Conservation (phyloP, 768 basidiomycete species). For the Cubamyces sp. region DNA sequence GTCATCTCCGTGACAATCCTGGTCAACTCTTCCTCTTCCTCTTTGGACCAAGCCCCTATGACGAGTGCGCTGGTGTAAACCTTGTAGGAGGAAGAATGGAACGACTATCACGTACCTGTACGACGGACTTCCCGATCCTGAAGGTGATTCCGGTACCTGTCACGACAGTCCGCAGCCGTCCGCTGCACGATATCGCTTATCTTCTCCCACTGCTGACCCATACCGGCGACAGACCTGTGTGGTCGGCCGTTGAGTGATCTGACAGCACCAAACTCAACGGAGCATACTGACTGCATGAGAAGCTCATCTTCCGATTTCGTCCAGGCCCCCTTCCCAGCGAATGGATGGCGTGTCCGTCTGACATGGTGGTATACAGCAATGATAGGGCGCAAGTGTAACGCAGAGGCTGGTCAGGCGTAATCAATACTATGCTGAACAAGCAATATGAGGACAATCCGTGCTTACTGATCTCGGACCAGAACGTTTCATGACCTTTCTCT, state of each 20-base stretch:
- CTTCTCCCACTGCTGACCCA: constrained; percentile 84
- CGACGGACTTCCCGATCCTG: constrained; percentile 65
- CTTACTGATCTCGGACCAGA: constrained; percentile 84
- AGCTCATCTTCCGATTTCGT: constrained; percentile 61
- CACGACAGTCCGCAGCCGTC: constrained; percentile 80
- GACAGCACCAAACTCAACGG: not conserved
- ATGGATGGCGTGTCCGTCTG: constrained; percentile 68
- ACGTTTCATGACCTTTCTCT: constrained; percentile 63
- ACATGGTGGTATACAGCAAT: constrained; percentile 86
- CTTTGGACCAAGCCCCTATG: constrained; percentile 72
- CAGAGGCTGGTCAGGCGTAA: constrained; percentile 51
- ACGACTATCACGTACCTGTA: constrained; percentile 45
- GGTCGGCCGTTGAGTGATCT: too few relatives aligned
- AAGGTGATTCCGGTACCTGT: constrained; percentile 85
- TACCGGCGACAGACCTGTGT: constrained; percentile 65
- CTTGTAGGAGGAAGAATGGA: not conserved
- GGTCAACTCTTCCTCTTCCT: constrained; percentile 77
- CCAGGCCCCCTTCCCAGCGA: constrained; percentile 76
- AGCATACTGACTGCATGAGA: constrained; percentile 60
- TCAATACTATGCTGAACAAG: constrained; percentile 2
- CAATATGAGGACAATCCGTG: not conserved
- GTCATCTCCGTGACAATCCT: constrained; percentile 79
- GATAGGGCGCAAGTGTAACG: constrained; percentile 77
- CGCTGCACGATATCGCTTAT: constrained; percentile 72
- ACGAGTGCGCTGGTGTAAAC: not conserved